Conservation (phyloP, 2,329 filamentous ascomycete genomes). For the Beauveria brongniartii region DNA sequence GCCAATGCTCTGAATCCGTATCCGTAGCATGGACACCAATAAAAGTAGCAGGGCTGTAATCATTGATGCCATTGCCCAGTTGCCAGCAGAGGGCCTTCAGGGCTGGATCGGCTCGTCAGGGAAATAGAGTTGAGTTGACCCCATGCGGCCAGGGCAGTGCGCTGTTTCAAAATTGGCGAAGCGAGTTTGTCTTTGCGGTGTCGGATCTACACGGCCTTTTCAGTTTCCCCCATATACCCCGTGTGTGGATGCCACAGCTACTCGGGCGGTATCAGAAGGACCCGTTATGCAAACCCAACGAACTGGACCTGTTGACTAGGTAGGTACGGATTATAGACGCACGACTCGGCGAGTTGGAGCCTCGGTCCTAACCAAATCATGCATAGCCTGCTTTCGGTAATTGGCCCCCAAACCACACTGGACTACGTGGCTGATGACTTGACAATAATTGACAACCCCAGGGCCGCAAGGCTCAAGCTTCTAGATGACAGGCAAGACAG, state of each 20-base stretch:
- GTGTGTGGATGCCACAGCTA: background rate
- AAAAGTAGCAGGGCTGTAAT: background rate
- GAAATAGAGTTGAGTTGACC: background rate
- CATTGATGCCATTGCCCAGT: background rate
- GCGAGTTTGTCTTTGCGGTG: background rate
- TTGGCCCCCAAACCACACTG: slow-evolving; percentile 1
- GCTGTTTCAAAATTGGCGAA: background rate
- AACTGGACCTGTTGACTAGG: background rate
- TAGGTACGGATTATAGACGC: background rate
- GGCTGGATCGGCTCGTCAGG: background rate
- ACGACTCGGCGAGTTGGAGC: background rate
- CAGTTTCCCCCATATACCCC: background rate
- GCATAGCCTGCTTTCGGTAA: background rate
- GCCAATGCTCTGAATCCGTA: background rate
- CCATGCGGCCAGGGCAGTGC: background rate
- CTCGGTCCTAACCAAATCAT: background rate
- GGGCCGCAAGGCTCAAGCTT: background rate
- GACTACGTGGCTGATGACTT: background rate
- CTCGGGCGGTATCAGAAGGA: background rate
- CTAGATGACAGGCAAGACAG: background rate
- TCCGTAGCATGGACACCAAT: background rate
- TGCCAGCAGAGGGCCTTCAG: no score
- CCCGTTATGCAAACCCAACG: background rate
- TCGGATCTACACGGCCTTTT: background rate
- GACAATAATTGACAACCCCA: background rate